Base-by-base conservation (phyloP, 768 basidiomycete species). In the Coprinellus aureogranulatus region DNA sequence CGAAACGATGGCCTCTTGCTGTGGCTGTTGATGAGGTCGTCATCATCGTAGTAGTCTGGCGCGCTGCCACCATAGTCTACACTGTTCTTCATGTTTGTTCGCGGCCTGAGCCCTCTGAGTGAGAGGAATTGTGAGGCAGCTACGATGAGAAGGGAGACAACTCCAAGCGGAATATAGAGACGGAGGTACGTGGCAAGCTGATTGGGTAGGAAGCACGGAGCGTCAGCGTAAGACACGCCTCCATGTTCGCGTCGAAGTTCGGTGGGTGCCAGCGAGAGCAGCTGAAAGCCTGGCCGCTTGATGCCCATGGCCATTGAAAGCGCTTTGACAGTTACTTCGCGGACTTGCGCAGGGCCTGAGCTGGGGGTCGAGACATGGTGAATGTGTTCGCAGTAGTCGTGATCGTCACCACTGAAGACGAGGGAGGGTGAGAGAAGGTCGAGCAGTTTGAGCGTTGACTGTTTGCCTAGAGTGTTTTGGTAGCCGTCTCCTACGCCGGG, bases 221-320 rank as follows among this genome's bases (percentile, higher is more conserved):
- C 67, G 61, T 93, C 86, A 47, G 76, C 79, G 65, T 78, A 75
- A 3, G 71, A 76, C 30, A 20, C 28, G 31, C 16, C 50, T 48
- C 18, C 16, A 16, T 10, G 28, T 53, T 56, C 57, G 57, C 50
- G 54, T 44, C 64, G 62, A 12, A 66, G 62, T 12, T 61, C 57
- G 9, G 58, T 42, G 23, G 79, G 78, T 46, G 75, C 77, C 23
- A 98, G 81, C 1, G 94, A 90, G 44, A 98, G 80, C 20, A 98
- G 81, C 63, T 96, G 92, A 72, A 94, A 94, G 41, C 94, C 96
- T 5, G 96, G 94, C 27, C 78, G 77, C 44, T 80, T 79, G 53
- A 98, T 82, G 30, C 90, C 92, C 85, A 93, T 91, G 3, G 88
- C 89, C 79, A 94, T 92, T 12, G 92, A 93, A 65, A 97, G 78